Conservation (phyloP, 495 filamentous ascomycete species). For the Xylaria acuta region DNA sequence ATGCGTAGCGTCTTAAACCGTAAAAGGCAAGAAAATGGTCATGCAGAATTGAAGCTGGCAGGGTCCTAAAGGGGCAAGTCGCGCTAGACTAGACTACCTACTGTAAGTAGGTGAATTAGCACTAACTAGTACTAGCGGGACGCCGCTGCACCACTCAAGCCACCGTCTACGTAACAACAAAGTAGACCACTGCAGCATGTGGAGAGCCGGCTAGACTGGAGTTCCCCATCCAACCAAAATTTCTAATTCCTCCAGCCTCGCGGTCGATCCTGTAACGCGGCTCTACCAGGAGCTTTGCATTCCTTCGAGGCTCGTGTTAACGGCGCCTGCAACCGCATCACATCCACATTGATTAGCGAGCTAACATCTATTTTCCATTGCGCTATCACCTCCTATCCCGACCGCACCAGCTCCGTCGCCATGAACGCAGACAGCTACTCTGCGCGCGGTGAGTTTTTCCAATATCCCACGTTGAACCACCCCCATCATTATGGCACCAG, state of each 20-base stretch:
- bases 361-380: not conserved
- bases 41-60: not conserved
- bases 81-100: not conserved
- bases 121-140: not conserved
- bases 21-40: no score
- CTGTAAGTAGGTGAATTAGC: not conserved
- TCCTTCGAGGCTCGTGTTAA: conserved; percentile 15
- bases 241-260: conserved; percentile 45
- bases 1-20: no score
- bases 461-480: not conserved
- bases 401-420: conserved; percentile 40
- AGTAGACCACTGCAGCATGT: not conserved
- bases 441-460: conserved; percentile 68
- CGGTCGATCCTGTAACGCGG: conserved; percentile 32
- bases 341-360: not conserved
- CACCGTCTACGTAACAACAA: no score
- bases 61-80: conserved; percentile 23
- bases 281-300: conserved; percentile 35
- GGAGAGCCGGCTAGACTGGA: conserved; percentile 25
- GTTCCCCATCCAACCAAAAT: conserved; percentile 39
- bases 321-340: not conserved
- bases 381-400: not conserved
- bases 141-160: not conserved
- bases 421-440: conserved; percentile 93
- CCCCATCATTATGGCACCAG: not conserved